Conservation (phyloP, 164 flowering plant species). For the Platanus orientalis region DNA sequence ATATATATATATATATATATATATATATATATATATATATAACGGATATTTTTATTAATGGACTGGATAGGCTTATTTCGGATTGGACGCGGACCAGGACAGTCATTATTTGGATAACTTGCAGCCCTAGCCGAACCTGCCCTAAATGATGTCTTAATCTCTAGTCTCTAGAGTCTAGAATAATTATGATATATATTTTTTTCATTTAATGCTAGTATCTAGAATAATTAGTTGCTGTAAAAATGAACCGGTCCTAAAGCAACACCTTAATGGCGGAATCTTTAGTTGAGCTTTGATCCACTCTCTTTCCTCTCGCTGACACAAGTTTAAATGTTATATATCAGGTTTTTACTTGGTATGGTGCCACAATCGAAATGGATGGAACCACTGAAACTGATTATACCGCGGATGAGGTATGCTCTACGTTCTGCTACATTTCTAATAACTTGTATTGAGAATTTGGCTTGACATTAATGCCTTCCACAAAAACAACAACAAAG, state of each 20-base stretch:
- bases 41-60: no score
- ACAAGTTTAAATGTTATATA: not conserved
- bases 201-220: not conserved
- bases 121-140: no score
- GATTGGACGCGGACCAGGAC: no score
- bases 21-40: no score
- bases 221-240: not conserved
- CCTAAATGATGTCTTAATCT: no score
- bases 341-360: slow-evolving; percentile 94
- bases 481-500: no score
- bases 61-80: no score
- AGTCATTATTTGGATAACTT: no score
- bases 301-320: not conserved
- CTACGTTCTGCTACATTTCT: not conserved
- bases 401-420: slow-evolving; percentile 83
- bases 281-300: not conserved
- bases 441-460: not conserved
- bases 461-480: no score
- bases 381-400: slow-evolving; percentile 86
- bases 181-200: no score
- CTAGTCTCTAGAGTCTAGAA: no score
- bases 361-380: slow-evolving; percentile 89
- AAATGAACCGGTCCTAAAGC: not conserved
- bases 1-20: no score
- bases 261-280: not conserved